phyloP scores from a whole-genome alignment of 805 yeast species.

The Priceomyces haplophilus region DNA sequence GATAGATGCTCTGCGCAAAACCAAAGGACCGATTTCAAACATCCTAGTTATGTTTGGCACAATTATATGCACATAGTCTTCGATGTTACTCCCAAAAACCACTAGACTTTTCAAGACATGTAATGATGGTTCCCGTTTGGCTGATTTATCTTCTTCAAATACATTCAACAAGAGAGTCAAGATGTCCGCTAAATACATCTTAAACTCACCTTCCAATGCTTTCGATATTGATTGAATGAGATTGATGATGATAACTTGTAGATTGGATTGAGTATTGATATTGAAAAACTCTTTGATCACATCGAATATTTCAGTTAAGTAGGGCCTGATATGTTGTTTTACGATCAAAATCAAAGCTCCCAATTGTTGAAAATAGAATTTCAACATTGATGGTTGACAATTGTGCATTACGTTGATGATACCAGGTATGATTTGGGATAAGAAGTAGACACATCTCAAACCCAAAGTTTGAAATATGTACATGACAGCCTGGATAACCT shows the following conservation, averaged over 20 bases:
- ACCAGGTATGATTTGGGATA: constrained; percentile 86
- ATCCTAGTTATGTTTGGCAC: constrained; percentile 82
- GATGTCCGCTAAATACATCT: constrained; percentile 72
- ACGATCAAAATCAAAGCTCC: constrained; percentile 78
- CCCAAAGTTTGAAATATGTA: constrained; percentile 88
- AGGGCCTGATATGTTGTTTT: constrained; percentile 85
- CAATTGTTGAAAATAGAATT: constrained; percentile 85
- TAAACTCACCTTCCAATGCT: constrained; percentile 91
- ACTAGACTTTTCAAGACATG: constrained; percentile 81
- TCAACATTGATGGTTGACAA: constrained; percentile 75
- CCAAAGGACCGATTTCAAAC: constrained; percentile 67
- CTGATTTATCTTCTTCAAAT: constrained; percentile 67
- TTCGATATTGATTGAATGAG: constrained; percentile 80
- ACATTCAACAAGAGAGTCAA: constrained; percentile 73
- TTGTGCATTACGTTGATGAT: constrained; percentile 79
- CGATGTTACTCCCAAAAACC: constrained; percentile 81
- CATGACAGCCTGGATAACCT: constrained; percentile 91
- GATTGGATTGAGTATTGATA: constrained; percentile 41
- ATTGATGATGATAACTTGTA: constrained; percentile 76
- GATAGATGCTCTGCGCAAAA: constrained; percentile 69
- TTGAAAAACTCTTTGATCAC: constrained; percentile 73
- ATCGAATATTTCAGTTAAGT: constrained; percentile 68
- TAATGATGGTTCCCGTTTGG: constrained; percentile 57
- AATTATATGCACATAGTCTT: constrained; percentile 81
- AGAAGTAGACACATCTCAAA: constrained; percentile 81